phyloP scores from a whole-genome alignment of 2,329 filamentous ascomycete species.

The Alternaria longipes region DNA sequence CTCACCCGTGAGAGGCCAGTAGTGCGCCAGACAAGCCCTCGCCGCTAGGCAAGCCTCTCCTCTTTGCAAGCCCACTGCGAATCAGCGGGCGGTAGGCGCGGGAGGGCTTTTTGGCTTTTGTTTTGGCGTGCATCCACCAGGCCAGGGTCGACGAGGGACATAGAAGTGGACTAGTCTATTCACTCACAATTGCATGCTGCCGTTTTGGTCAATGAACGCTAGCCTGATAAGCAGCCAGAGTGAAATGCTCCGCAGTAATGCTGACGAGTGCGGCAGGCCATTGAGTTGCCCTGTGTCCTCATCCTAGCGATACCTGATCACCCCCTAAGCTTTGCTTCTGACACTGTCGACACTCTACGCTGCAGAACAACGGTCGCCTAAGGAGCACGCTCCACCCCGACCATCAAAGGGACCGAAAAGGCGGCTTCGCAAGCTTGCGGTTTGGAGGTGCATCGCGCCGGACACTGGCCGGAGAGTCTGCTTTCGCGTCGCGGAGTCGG shows the following conservation, averaged over 20 bases:
- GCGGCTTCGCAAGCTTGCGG: constrained; percentile 14
- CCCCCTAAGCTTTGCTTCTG: constrained; percentile 14
- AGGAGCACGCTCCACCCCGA: constrained; percentile 3
- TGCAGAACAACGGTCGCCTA: constrained; percentile 20
- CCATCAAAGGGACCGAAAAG: constrained; percentile 26
- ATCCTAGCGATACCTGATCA: constrained; percentile 9
- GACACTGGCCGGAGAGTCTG: constrained; percentile 25
- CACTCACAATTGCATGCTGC: constrained; percentile 37
- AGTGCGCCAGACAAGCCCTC: constrained; percentile 24
- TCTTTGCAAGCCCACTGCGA: constrained; percentile 34
- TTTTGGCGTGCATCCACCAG: constrained; percentile 36
- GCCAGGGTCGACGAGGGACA: constrained; percentile 18
- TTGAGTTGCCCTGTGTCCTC: constrained; percentile 19
- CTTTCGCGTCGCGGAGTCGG: constrained; percentile 28
- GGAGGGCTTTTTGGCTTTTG: constrained; percentile 39
- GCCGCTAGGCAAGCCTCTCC: constrained; percentile 27
- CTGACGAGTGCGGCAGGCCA: constrained; percentile 32
- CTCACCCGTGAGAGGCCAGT: constrained; percentile 26
- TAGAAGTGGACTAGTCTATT: constrained; percentile 26
- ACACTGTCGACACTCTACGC: constrained; percentile 9
- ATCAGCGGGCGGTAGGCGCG: constrained; percentile 38
- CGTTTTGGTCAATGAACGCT: constrained; percentile 29
- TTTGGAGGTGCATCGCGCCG: constrained; percentile 23
- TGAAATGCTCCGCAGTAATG: constrained; percentile 27
- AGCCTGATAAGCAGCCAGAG: constrained; percentile 27